Percentiles rank a stretch among this genome's conserved stretches.
Evolutionary conservation across 768 basidiomycete genomes (phyloP).

Genomic region (Auricularia sp.): DNA sequence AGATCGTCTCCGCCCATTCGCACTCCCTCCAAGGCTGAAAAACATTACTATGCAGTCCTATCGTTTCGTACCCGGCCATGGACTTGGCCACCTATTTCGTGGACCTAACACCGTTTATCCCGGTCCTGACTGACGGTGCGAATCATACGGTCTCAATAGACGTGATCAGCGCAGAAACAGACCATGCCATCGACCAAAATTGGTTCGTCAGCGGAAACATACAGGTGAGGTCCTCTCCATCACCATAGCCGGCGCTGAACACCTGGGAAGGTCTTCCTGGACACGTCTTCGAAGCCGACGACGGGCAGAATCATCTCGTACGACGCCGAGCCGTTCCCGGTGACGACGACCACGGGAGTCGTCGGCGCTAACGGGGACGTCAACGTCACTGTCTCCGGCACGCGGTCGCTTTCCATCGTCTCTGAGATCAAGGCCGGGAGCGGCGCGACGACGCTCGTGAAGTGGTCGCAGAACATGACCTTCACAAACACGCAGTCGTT

Average conservation of each 20-base stretch:
- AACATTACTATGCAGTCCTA: not conserved
- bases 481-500: conserved; percentile 60
- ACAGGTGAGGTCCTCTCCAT: conserved; percentile 24
- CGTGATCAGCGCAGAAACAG: conserved; percentile 56
- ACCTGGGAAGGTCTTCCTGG: not conserved
- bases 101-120: conserved; percentile 70
- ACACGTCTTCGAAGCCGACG: conserved; percentile 41
- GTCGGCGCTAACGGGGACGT: conserved; percentile 35
- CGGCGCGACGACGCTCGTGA: conserved; percentile 43
- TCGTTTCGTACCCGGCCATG: conserved; percentile 61
- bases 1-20: not conserved
- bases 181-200: conserved; percentile 48
- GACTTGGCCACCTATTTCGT: conserved; percentile 71
- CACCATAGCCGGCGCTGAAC: not conserved
- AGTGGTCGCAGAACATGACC: conserved; percentile 48
- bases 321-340: conserved; percentile 48
- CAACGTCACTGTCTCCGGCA: conserved; percentile 53
- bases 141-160: conserved; percentile 65
- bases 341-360: conserved; percentile 33
- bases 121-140: conserved; percentile 55
- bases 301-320: conserved; percentile 58
- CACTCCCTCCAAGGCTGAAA: not conserved
- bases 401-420: conserved; percentile 48
- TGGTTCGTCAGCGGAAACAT: conserved; percentile 54
- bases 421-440: conserved; percentile 53